Base-by-base conservation (phyloP, 2,329 filamentous ascomycete genomes). In the Colletotrichum tropicicola region DNA sequence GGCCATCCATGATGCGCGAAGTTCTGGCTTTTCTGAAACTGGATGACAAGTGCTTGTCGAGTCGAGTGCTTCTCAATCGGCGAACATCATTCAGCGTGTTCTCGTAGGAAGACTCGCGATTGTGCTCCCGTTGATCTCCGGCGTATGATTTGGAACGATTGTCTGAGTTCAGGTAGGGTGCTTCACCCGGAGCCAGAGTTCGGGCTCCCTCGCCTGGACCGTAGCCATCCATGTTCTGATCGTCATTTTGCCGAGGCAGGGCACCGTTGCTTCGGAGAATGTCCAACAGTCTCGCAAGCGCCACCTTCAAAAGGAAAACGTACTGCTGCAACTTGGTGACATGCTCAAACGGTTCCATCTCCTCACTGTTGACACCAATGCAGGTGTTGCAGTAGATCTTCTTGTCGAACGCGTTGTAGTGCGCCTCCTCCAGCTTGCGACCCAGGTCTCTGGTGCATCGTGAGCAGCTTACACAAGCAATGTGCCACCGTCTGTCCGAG, bases 31-130 rank as follows among this genome's bases (percentile, higher is more conserved):
- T 96, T 75, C 92, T 92, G 76, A 95, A 94, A 53, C 94, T 98
- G 21, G 93, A 97, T 35, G 95, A 98, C 44, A 99, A 82, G 72
- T 97, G 93, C 74, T 97, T 95, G 73, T 99, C 95, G 74, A 98
- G 91, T 28, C 96, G 90, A 21, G 95, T 98, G 67, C 96, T 98
- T 69, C 95, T 90, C 64, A 99, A 80, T 67, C 96, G 88, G 72
- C 94, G 91, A 74, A 99, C 96, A 78, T 99, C 96, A 70, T 96
- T 97, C 70, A 99, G 90, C 48, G 95, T 97, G 79, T 94, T 97
- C 80, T 98, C 95, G 75, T 98, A 96, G 27, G 92, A 93, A 54
- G 92, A 93, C 72, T 90, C 87, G 69, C 89, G 86, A 65, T 86
- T 85, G 65, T 88, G 85, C 53, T 90, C 89, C 74, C 77, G 53